These are phyloP conservation scores for Geranium incanum DNA, from an alignment of 441 rosid species.

Conservation along the genomic window DNA sequence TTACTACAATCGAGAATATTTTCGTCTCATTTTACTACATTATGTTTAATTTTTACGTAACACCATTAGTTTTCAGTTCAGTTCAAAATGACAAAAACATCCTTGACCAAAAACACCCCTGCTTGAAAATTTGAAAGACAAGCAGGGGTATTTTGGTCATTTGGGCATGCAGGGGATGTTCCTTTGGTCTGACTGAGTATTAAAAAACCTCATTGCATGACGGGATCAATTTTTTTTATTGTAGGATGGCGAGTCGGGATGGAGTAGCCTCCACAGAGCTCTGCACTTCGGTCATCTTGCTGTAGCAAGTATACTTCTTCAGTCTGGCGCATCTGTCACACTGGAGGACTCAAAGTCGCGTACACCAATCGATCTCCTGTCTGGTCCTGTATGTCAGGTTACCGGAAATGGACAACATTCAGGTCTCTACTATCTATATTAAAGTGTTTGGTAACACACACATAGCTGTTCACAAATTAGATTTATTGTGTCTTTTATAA, in stretches of 20 bases:
- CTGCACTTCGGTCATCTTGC: constrained; percentile 97
- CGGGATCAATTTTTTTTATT: constrained; percentile 9
- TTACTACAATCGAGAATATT: too few relatives aligned
- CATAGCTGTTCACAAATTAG: constrained; percentile 16
- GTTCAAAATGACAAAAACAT: too few relatives aligned
- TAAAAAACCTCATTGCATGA: not conserved
- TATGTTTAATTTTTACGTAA: too few relatives aligned
- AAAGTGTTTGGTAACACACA: constrained; percentile 16
- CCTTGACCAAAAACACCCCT: too few relatives aligned
- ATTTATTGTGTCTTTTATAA: constrained; percentile 5
- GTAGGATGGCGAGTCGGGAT: constrained; percentile 99
- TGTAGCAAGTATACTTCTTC: constrained; percentile 77
- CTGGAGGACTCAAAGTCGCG: constrained; percentile 70
- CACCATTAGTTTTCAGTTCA: too few relatives aligned
- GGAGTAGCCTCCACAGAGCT: constrained; percentile 98
- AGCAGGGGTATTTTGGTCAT: not conserved
- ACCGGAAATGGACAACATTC: constrained; percentile 42
- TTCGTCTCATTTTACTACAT: too few relatives aligned
- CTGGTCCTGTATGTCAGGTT: constrained; percentile 80
- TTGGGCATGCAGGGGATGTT: not conserved
- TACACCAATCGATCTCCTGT: constrained; percentile 78
- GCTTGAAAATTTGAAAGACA: too few relatives aligned
- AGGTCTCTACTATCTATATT: constrained; percentile 36
- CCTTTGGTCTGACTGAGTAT: not conserved
- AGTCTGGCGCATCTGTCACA: constrained; percentile 64